Evolutionary conservation across 2,329 filamentous ascomycete genomes (phyloP).

Genomic region (Sporothrix dimorphospora): DNA sequence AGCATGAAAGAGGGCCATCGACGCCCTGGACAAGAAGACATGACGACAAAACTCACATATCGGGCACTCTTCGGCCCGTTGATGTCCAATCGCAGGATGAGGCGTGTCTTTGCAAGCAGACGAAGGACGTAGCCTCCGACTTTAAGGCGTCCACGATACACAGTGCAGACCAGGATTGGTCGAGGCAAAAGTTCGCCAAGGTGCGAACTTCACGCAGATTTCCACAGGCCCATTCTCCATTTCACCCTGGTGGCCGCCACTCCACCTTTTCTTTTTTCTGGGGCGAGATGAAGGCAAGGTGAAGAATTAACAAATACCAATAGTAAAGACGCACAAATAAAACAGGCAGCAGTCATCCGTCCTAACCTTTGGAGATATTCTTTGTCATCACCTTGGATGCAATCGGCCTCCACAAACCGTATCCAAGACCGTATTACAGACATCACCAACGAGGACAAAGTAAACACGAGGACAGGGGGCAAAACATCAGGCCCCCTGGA

Average conservation of each 20-base stretch:
- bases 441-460: not conserved
- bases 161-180: not conserved
- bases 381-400: no score
- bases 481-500: not conserved
- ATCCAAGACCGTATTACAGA: not conserved
- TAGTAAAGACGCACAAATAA: not conserved
- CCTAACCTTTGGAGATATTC: no score
- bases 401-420: no score
- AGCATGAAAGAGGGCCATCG: not conserved
- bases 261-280: not conserved
- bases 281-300: not conserved
- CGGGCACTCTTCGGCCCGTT: no score
- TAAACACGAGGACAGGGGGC: not conserved
- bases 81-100: not conserved
- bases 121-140: not conserved
- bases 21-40: not conserved
- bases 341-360: not conserved
- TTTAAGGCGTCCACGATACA: not conserved
- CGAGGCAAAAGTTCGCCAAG: not conserved
- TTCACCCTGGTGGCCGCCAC: not conserved
- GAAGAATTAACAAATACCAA: not conserved
- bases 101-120: not conserved
- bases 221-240: not conserved
- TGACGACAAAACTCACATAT: not conserved
- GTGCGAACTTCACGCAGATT: not conserved